Evolutionary conservation across 2,329 filamentous ascomycete genomes (phyloP), one percentile per base, ranked within the genome.

Genomic region (Xylaria sp.): DNA sequence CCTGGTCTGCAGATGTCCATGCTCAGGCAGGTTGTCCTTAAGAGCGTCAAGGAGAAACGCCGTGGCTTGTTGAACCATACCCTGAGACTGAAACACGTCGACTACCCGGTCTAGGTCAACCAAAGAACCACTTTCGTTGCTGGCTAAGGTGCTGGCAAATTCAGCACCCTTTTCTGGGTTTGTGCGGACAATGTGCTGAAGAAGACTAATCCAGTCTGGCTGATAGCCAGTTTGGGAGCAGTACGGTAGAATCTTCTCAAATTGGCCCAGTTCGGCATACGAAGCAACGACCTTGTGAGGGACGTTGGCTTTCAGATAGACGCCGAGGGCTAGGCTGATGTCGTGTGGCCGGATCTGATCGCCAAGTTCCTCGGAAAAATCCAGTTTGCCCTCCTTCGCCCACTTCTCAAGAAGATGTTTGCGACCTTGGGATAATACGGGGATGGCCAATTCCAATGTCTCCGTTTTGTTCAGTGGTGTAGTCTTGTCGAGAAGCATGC

Each of bases 351-450:
- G 92, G 60, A 98, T 92, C 76, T 97, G 89, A 80, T 99, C 97
- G 84, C 96, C 96, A 59, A 99, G 89, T 81, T 98, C 93, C 84
- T 99, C 96, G 0, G 96, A 98, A 83, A 92, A 94, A 80, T 97
- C 93, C 52, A 99, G 88, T 86, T 99, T 99, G 82, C 94, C 92
- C 83, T 98, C 96, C 78, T 92, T 92, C 81, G 98, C 88, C 97
- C 97, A 99, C 83, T 99, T 99, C 83, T 98, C 96, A 34, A 99
- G 88, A 32, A 99, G 85, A 78, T 98, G 94, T 84, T 98, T 98
- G 73, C 96, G 90, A 81, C 94, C 96, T 82, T 99, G 96, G 66
- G 92, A 90, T 67, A 99, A 87, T 23, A 99, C 96, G 23, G 96
- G 96, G 74, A 94, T 90, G 10, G 96, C 94, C 70, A 99, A 87